These are phyloP conservation scores for Hawksworthiomyces lignivorus DNA, from an alignment of 2,329 filamentous ascomycete genomes.

Conservation along the genomic window DNA sequence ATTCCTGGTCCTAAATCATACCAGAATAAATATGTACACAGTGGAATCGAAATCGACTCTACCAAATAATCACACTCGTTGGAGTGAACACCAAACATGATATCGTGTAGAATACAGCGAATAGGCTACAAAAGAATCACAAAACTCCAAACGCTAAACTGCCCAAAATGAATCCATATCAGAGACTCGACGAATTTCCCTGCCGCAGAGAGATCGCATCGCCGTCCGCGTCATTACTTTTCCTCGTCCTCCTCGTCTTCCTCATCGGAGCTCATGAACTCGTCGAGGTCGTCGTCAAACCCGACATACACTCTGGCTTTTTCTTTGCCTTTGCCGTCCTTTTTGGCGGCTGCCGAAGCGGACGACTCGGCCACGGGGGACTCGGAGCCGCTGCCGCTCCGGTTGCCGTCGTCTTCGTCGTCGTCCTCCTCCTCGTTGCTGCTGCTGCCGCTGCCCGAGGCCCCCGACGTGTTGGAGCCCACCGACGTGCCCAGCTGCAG, in stretches of 20 bases:
- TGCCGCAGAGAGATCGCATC: too few relatives aligned
- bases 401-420: slow-evolving; percentile 32
- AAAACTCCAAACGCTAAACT: not conserved
- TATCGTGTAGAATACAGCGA: too few relatives aligned
- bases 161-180: too few relatives aligned
- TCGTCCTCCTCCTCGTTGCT: slow-evolving; percentile 28
- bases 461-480: slow-evolving; percentile 34
- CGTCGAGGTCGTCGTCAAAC: slow-evolving; percentile 74
- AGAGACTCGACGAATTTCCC: too few relatives aligned
- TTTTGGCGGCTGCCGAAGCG: not conserved
- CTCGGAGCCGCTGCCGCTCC: slow-evolving; percentile 40
- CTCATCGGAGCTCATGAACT: slow-evolving; percentile 64
- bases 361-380: slow-evolving; percentile 36
- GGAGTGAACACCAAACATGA: too few relatives aligned
- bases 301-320: slow-evolving; percentile 55
- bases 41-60: too few relatives aligned
- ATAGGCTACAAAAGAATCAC: too few relatives aligned
- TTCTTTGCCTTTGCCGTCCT: slow-evolving; percentile 23
- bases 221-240: too few relatives aligned
- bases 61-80: too few relatives aligned
- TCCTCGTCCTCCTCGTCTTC: slow-evolving; percentile 29
- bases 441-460: slow-evolving; percentile 21
- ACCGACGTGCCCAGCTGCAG: slow-evolving; percentile 41
- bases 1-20: too few relatives aligned
- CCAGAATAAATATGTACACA: too few relatives aligned